These are phyloP conservation scores for Pichia californica DNA, from an alignment of 805 yeast species.

Conservation along the genomic window DNA sequence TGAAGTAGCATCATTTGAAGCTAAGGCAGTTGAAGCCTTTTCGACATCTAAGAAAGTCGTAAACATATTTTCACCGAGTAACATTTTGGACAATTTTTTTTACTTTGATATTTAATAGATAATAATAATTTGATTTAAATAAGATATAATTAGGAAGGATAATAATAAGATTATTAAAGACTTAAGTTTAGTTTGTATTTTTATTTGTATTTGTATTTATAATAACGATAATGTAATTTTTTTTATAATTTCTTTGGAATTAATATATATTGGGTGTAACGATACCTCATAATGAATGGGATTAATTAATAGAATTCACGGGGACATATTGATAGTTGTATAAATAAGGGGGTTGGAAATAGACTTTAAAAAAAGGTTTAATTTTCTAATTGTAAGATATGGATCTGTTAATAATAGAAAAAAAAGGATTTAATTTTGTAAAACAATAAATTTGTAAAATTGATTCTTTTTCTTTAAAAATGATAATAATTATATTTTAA, in stretches of 20 bases:
- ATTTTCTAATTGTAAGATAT: background rate
- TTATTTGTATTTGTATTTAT: background rate
- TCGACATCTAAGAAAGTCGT: conserved; percentile 15
- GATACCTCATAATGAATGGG: conserved; percentile 25
- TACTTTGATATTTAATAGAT: too few relatives aligned
- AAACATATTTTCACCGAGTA: conserved; percentile 31
- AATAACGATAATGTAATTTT: too few relatives aligned
- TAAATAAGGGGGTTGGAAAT: background rate
- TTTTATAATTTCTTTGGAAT: too few relatives aligned
- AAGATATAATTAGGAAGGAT: conserved; percentile 6
- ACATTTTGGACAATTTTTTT: conserved; percentile 19
- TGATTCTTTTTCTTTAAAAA: conserved; percentile 15
- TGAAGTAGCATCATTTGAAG: background rate
- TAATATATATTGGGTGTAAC: too few relatives aligned
- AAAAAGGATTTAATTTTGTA: background rate
- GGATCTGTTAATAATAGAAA: background rate
- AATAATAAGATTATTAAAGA: too few relatives aligned
- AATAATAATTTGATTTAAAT: too few relatives aligned
- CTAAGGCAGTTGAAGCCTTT: background rate
- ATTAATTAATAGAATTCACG: conserved; percentile 3
- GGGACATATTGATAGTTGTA: conserved; percentile 4
- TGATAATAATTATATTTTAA: conserved; percentile 2
- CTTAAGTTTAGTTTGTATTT: too few relatives aligned
- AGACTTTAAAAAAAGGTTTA: background rate
- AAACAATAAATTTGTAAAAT: background rate